Evolutionary conservation across 345 rosid species (phyloP), one percentile per base, ranked within the genome.

Genomic region (Boechera retrofracta): DNA sequence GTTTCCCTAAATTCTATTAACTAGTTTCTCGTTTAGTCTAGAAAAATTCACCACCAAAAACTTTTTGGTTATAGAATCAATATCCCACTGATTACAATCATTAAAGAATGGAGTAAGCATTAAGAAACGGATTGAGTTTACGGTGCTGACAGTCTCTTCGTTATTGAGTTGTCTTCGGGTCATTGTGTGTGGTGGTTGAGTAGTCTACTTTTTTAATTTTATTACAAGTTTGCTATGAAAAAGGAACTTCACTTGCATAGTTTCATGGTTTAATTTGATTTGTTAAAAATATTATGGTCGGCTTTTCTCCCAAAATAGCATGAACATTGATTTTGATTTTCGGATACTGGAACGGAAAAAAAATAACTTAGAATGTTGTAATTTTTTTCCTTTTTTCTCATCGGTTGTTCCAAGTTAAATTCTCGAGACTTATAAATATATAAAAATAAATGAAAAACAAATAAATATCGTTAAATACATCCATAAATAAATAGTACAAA

Each of bases 131-230:
- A 42, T 48, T 48, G 29, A 28, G 29, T 28, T 28, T 28, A 28
- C 3, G 52, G n/a, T 16, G 3, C 3, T 7, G 4, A n/a, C 24
- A 16, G 53, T 6, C 10, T 48, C 24, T n/a, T 2, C 24, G 24
- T 49, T 6, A 49, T 49, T 18, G 28, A 8, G 54, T n/a, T 28
- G 8, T 47, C 52, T 16, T 47, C 3, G 3, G 7, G 21, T 47
- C 52, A 47, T 5, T 47, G 8, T n/a, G 52, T 16, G 52, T 47
- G 42, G 69, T 65, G 29, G 56, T 65, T 32, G 35, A 32, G 35
- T 32, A 32, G 35, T 32, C 35, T 3, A 32, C 6, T 32, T 32
- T 32, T 32, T 32, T 5, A 32, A 31, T 13, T 24, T 62, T 12
- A 24, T 62, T 41, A 61, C 16, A 39, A 10, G 49, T 21, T 39